A percentile compares a stretch with the other conserved stretches of the same genome.
phyloP scores from a whole-genome alignment of 108 stramenopile species.

The Conticribra weissflogii region DNA sequence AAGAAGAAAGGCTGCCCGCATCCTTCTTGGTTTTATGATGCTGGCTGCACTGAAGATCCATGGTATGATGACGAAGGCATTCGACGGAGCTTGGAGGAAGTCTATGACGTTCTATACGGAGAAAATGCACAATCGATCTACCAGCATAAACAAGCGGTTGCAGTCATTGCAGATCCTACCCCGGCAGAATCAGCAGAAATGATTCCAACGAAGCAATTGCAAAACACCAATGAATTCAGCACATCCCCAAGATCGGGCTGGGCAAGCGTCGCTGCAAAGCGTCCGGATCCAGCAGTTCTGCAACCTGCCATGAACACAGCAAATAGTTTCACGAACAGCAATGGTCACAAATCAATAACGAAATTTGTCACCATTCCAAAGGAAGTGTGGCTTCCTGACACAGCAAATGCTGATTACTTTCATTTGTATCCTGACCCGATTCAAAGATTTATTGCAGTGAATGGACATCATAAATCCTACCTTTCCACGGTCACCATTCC shows the following conservation, averaged over 20 bases:
- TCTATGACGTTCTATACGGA: constrained; percentile 52
- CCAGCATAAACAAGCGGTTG: constrained; percentile 29
- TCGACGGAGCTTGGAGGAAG: constrained; percentile 50
- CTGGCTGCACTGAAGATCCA: constrained; percentile 35
- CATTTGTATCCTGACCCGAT: constrained; percentile 42
- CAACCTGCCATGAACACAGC: not conserved
- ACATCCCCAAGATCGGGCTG: constrained; percentile 24
- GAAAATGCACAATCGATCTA: constrained; percentile 38
- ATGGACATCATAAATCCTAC: constrained; percentile 41
- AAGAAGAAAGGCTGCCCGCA: constrained; percentile 42
- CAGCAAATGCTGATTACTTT: constrained; percentile 49
- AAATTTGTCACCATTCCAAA: constrained; percentile 39
- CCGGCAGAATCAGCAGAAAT: constrained; percentile 42
- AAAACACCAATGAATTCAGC: not conserved
- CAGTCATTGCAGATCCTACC: constrained; percentile 42
- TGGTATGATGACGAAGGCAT: constrained; percentile 54
- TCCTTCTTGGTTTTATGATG: constrained; percentile 42
- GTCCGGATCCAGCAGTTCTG: constrained; percentile 14
- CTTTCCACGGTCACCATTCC: constrained; percentile 41
- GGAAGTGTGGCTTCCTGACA: constrained; percentile 48
- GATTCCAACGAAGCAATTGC: constrained; percentile 3
- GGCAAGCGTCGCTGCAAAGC: constrained; percentile 47
- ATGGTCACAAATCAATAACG: constrained; percentile 7
- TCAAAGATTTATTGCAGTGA: constrained; percentile 47
- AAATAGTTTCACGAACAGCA: not conserved